A percentile compares a stretch with the other conserved stretches of the same genome.
These are phyloP conservation scores for Fragaria vesca DNA, from an alignment of 306 rosid species.

Conservation along the genomic window DNA sequence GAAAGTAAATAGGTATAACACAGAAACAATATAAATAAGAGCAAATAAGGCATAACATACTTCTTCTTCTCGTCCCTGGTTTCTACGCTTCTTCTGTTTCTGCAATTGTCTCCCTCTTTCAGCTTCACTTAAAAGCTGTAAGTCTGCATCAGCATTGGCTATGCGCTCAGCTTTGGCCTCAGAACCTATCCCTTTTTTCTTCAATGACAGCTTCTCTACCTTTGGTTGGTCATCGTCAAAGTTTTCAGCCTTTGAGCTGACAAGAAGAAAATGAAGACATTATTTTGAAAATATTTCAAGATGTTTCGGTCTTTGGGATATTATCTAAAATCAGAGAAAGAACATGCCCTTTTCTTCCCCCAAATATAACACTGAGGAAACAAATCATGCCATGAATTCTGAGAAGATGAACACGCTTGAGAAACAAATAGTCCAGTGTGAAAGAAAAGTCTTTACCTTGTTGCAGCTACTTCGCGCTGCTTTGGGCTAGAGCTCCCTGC, in stretches of 20 bases:
- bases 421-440: not conserved
- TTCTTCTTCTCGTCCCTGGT: constrained; percentile 88
- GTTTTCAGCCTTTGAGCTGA: constrained; percentile 47
- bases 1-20: not conserved
- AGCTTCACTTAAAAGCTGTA: constrained; percentile 68
- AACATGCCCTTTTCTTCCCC: not conserved
- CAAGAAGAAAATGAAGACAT: constrained; percentile 17
- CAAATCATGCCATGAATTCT: not conserved
- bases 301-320: not conserved
- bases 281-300: not conserved
- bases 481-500: constrained; percentile 67
- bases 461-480: constrained; percentile 31
- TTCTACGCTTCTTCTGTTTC: constrained; percentile 84
- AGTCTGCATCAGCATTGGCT: constrained; percentile 75
- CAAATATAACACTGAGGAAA: not conserved
- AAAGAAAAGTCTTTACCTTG: constrained; percentile 41
- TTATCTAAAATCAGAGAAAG: not conserved
- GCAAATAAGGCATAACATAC: constrained; percentile 42
- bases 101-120: constrained; percentile 84
- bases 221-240: constrained; percentile 58
- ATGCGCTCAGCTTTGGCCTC: constrained; percentile 80
- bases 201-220: constrained; percentile 65
- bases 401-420: not conserved
- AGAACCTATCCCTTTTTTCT: constrained; percentile 83
- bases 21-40: constrained; percentile 17